A percentile compares a stretch with the other conserved stretches of the same genome.
Evolutionary conservation across 2,329 filamentous ascomycete genomes (phyloP).

Genomic region (Nannizzia gypsea): DNA sequence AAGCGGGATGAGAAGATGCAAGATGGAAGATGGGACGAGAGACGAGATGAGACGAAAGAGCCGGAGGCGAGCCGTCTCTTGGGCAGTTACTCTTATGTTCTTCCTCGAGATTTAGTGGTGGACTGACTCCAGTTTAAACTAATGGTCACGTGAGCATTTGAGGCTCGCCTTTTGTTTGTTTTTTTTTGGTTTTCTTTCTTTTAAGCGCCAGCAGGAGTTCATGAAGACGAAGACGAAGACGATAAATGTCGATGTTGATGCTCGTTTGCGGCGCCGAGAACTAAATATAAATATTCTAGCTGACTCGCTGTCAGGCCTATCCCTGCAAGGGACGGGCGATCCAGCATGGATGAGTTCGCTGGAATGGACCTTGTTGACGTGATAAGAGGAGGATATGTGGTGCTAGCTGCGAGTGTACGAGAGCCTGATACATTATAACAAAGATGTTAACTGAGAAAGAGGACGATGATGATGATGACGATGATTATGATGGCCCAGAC

Average conservation of each 20-base stretch:
- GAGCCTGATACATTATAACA: background rate
- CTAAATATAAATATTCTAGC: background rate
- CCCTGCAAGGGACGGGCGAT: background rate
- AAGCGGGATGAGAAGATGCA: background rate
- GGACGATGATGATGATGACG: no score
- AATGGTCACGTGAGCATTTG: no score
- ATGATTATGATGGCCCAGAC: no score
- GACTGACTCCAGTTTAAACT: no score
- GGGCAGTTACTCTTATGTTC: no score
- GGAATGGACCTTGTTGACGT: constrained; percentile 5
- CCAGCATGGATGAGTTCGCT: background rate
- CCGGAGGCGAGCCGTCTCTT: background rate
- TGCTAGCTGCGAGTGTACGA: background rate
- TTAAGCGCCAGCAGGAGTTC: no score
- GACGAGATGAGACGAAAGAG: background rate
- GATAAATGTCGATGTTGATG: no score
- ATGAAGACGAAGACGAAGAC: no score
- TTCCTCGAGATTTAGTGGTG: no score
- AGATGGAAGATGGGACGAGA: background rate
- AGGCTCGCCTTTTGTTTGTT: no score
- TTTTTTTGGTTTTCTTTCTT: no score
- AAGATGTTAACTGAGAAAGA: no score
- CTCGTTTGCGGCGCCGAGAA: background rate
- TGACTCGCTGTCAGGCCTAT: background rate
- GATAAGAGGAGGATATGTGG: constrained; percentile 1